Evolutionary conservation across 768 basidiomycete genomes (phyloP).

Genomic region (Leucosporidium yakuticum): DNA sequence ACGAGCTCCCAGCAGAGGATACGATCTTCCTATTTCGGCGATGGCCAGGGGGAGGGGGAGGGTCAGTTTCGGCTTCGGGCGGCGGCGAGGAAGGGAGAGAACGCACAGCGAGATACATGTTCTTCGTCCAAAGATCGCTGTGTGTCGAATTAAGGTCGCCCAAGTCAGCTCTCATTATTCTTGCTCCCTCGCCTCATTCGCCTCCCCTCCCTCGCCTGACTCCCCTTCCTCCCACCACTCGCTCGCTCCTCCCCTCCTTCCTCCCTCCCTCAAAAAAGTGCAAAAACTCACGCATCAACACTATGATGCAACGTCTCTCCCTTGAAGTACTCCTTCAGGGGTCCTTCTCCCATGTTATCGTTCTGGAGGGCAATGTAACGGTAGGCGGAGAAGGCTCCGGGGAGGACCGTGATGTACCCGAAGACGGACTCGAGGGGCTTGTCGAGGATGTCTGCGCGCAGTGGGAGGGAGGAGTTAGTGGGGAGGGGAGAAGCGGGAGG

Average conservation of each 20-base stretch:
- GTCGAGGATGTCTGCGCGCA: slow-evolving; percentile 32
- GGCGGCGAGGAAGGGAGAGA: slow-evolving; percentile 42
- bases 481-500: too few relatives aligned
- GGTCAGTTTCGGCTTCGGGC: slow-evolving; percentile 55
- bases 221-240: not conserved
- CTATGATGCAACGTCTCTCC: slow-evolving; percentile 74
- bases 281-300: slow-evolving; percentile 13
- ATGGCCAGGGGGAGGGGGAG: slow-evolving; percentile 61
- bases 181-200: slow-evolving; percentile 39
- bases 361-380: slow-evolving; percentile 79
- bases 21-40: slow-evolving; percentile 53
- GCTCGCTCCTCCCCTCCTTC: too few relatives aligned
- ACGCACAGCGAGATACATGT: slow-evolving; percentile 72
- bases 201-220: too few relatives aligned
- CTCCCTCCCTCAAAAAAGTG: not conserved
- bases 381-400: slow-evolving; percentile 72
- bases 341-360: slow-evolving; percentile 72
- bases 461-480: too few relatives aligned
- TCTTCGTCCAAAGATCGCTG: slow-evolving; percentile 80
- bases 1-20: slow-evolving; percentile 98
- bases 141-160: slow-evolving; percentile 48
- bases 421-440: slow-evolving; percentile 62
- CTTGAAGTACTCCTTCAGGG: slow-evolving; percentile 89
- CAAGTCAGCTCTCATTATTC: slow-evolving; percentile 40
- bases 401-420: slow-evolving; percentile 88